These are phyloP conservation scores for Betula pendula DNA, from an alignment of 306 rosid genomes.

Conservation along the genomic window DNA sequence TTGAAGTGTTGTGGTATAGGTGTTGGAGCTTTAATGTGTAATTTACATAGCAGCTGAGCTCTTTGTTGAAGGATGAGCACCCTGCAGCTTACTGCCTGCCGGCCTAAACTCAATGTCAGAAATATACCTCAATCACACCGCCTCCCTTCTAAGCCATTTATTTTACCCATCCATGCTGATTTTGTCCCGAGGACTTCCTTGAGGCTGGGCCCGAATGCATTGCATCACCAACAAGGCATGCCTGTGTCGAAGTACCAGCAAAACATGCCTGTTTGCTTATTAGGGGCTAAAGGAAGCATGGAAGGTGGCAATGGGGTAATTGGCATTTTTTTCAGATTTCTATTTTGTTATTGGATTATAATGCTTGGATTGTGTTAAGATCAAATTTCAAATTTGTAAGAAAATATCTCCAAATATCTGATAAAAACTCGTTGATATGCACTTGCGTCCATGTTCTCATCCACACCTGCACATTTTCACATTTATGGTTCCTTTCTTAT, in stretches of 20 bases:
- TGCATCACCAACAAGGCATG: constrained; percentile 28
- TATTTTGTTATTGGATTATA: constrained; percentile 6
- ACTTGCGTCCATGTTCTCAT: neutral
- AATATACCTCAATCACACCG: constrained; percentile 8
- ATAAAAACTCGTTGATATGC: neutral
- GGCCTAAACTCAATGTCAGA: constrained; percentile 24
- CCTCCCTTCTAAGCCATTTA: constrained; percentile 25
- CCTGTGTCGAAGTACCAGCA: constrained; percentile 35
- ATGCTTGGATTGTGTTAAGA: constrained; percentile 1
- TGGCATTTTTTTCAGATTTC: constrained; percentile 7
- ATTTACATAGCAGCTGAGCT: constrained; percentile 14
- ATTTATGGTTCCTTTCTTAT: neutral
- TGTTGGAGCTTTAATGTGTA: constrained; percentile 27
- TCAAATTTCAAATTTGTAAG: constrained; percentile 7
- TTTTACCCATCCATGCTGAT: constrained; percentile 10
- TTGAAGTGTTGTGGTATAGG: constrained; percentile 26
- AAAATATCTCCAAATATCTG: constrained; percentile 3
- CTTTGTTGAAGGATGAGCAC: constrained; percentile 40
- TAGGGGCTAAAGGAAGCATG: constrained; percentile 56
- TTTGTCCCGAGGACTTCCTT: constrained; percentile 23
- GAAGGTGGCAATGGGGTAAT: constrained; percentile 48
- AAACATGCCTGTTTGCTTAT: constrained; percentile 47
- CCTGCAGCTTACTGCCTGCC: constrained; percentile 32
- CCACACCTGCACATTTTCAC: neutral
- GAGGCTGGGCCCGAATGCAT: constrained; percentile 10